phyloP scores from a whole-genome alignment of 495 filamentous ascomycete genomes.

The Zalerion maritima region DNA sequence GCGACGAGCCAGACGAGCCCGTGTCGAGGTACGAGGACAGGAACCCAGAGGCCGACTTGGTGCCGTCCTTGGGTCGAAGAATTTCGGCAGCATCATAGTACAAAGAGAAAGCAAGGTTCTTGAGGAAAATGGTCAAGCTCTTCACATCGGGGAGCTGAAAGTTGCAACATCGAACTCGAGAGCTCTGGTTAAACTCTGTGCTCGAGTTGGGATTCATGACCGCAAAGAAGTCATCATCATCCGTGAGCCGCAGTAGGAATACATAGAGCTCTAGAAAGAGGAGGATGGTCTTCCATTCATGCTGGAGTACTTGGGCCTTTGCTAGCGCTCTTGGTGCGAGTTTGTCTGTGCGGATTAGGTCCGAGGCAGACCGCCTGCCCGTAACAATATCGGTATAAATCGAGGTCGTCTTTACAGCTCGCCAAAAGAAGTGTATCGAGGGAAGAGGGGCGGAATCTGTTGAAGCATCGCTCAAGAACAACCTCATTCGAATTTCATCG shows the following conservation, averaged over 20 bases:
- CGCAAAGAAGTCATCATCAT: constrained; percentile 73
- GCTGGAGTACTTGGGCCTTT: too few relatives aligned
- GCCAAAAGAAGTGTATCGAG: constrained; percentile 82
- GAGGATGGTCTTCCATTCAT: constrained; percentile 76
- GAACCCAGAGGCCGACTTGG: neutral
- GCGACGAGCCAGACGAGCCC: constrained; percentile 1
- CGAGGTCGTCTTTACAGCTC: constrained; percentile 49
- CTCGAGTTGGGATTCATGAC: constrained; percentile 25
- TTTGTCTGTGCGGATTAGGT: constrained; percentile 32
- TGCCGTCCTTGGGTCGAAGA: constrained; percentile 6
- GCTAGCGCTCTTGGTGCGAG: constrained; percentile 9
- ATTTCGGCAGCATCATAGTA: constrained; percentile 67
- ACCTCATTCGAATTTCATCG: constrained; percentile 91
- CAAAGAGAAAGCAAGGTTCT: constrained; percentile 80
- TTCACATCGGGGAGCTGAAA: constrained; percentile 57
- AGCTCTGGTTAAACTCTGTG: too few relatives aligned
- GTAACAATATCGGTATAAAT: constrained; percentile 50
- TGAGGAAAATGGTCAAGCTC: constrained; percentile 69
- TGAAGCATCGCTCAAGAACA: constrained; percentile 67
- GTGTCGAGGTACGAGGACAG: constrained; percentile 1
- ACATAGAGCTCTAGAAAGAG: constrained; percentile 90
- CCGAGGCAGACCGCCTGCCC: constrained; percentile 42
- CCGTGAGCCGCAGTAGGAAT: constrained; percentile 80
- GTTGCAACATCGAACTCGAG: constrained; percentile 45
- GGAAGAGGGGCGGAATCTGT: constrained; percentile 38